Evolutionary conservation across 257 asterid genomes (phyloP).

Genomic region (Striga asiatica): DNA sequence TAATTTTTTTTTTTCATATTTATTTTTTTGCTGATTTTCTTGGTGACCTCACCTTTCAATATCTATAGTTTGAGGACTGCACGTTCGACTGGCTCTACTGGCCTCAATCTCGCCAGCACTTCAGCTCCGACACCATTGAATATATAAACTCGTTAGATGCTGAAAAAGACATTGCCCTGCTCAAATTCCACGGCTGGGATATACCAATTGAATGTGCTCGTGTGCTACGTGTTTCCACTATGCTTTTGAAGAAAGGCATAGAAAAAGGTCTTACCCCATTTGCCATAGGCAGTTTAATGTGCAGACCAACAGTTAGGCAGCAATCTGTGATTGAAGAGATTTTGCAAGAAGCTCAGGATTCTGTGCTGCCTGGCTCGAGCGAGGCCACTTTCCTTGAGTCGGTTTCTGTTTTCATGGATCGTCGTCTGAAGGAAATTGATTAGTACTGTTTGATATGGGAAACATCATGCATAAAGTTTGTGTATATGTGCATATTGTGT

Average conservation of each 20-base stretch:
- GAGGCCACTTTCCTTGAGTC: slow-evolving; percentile 65
- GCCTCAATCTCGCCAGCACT: slow-evolving; percentile 80
- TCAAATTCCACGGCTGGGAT: slow-evolving; percentile 81
- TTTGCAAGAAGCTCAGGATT: slow-evolving; percentile 55
- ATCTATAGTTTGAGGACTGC: slow-evolving; percentile 57
- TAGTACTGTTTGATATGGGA: neutral
- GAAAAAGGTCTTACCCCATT: slow-evolving; percentile 68
- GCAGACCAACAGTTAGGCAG: slow-evolving; percentile 56
- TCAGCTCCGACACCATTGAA: slow-evolving; percentile 42
- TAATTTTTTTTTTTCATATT: no score
- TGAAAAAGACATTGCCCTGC: slow-evolving; percentile 58
- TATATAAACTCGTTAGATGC: slow-evolving; percentile 61
- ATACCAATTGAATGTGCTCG: slow-evolving; percentile 59
- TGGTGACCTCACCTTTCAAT: neutral
- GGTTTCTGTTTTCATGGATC: slow-evolving; percentile 55
- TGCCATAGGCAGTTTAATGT: slow-evolving; percentile 67
- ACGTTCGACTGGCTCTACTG: slow-evolving; percentile 94
- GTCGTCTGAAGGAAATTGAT: slow-evolving; percentile 33
- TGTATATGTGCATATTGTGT: slow-evolving; percentile 7
- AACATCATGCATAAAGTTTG: slow-evolving; percentile 14
- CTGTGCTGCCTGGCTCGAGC: slow-evolving; percentile 51
- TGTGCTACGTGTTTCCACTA: slow-evolving; percentile 66
- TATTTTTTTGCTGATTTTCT: neutral
- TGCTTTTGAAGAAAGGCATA: slow-evolving; percentile 87
- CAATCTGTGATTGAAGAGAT: slow-evolving; percentile 65